phyloP scores from a whole-genome alignment of 768 basidiomycete species.

The Calocybe cyanea region DNA sequence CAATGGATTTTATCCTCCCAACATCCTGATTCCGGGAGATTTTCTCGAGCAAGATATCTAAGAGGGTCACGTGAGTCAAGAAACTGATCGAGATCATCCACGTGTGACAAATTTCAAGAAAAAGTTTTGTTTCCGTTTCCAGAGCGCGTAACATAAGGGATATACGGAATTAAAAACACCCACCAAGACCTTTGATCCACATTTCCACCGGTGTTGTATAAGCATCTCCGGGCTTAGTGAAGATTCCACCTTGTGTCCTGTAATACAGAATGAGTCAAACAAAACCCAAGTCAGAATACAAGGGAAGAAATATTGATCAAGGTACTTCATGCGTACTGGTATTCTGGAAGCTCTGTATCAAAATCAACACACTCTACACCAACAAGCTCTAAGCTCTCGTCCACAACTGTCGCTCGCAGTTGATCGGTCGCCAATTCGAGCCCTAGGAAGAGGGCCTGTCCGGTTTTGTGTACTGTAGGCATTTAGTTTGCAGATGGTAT shows the following conservation, averaged over 20 bases:
- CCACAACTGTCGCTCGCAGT: slow-evolving; percentile 77
- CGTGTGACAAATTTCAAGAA: slow-evolving; percentile 17
- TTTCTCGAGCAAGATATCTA: slow-evolving; percentile 76
- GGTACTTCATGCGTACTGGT: slow-evolving; percentile 55
- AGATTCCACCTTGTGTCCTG: slow-evolving; percentile 84
- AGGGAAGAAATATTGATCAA: not conserved
- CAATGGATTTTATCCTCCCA: slow-evolving; percentile 67
- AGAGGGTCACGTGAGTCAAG: slow-evolving; percentile 25
- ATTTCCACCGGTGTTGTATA: slow-evolving; percentile 87
- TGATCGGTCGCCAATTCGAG: slow-evolving; percentile 85
- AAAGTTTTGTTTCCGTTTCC: slow-evolving; percentile 62
- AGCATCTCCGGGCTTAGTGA: slow-evolving; percentile 81
- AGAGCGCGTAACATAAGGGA: no score
- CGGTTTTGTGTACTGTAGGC: slow-evolving; percentile 41
- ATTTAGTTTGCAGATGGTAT: slow-evolving; percentile 27
- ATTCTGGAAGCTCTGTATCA: slow-evolving; percentile 74
- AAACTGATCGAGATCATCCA: slow-evolving; percentile 25
- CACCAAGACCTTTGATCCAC: slow-evolving; percentile 87
- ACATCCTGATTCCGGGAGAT: slow-evolving; percentile 67
- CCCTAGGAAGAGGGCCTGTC: slow-evolving; percentile 68
- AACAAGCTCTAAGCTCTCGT: slow-evolving; percentile 77
- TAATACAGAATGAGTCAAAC: slow-evolving; percentile 13
- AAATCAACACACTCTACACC: slow-evolving; percentile 83
- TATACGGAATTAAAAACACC: slow-evolving; percentile 26
- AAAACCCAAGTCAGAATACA: no score